Conservation (phyloP, 352 stramenopile genomes). For the Halophytophthora polymorphica region DNA sequence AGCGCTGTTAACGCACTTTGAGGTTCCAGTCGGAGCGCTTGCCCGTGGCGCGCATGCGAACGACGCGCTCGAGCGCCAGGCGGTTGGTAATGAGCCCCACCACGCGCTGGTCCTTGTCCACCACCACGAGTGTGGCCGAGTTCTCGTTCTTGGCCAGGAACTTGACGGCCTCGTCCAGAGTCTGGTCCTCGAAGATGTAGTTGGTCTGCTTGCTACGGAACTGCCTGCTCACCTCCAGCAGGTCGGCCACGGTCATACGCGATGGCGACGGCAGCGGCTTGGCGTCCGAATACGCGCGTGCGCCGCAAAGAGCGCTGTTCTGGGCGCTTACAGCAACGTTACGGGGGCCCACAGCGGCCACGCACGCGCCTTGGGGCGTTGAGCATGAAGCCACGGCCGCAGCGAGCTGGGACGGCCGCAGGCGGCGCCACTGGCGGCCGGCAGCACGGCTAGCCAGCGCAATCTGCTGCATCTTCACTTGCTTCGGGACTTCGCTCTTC, state of each 20-base stretch:
- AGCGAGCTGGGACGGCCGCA: constrained; percentile 5
- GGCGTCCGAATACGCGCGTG: constrained; percentile 13
- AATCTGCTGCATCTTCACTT: not conserved
- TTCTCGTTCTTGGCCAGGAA: constrained; percentile 72
- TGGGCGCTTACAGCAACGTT: no score
- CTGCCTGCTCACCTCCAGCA: constrained; percentile 67
- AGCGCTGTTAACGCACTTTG: no score
- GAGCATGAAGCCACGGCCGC: not conserved
- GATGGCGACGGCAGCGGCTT: constrained; percentile 33
- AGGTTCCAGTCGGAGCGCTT: constrained; percentile 46
- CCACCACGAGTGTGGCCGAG: constrained; percentile 71
- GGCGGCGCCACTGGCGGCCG: constrained; percentile 14
- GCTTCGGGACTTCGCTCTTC: not conserved
- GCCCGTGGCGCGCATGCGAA: constrained; percentile 49
- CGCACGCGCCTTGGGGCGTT: not conserved
- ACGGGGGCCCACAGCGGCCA: not conserved
- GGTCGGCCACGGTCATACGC: constrained; percentile 58
- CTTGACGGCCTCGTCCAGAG: constrained; percentile 61
- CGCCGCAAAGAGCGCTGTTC: no score
- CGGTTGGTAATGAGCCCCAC: constrained; percentile 82
- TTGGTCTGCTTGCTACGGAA: constrained; percentile 75
- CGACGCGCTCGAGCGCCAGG: constrained; percentile 53
- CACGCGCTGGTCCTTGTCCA: constrained; percentile 62
- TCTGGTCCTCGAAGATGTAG: constrained; percentile 62
- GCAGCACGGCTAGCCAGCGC: not conserved